Evolutionary conservation across 345 rosid species (phyloP), one percentile per base, ranked within the genome.

Genomic region (Ailanthus altissimus): DNA sequence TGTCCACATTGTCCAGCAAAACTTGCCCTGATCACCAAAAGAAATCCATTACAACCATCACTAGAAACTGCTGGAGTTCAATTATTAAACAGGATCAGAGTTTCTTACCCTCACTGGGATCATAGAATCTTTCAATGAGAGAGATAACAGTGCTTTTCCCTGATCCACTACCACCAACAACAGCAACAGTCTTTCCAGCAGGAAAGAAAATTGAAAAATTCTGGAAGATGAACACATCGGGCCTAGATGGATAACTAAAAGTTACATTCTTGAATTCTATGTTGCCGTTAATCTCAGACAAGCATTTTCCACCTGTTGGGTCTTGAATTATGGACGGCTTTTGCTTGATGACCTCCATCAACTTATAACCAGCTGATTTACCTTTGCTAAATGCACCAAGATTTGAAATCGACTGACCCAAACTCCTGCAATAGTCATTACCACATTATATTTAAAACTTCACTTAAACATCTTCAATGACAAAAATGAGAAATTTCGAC

Each of bases 311-410:
- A 43, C 89, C 93, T 3, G 79, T 72, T 3, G 84, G 80, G 73
- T 96, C 99, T 79, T 94, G 95, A 61, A 88, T 80, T 73, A 96
- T 96, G 45, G 97, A 81, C 32, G 99, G 99, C 80, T 83, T 92
- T 86, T 97, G 99, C 70, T 85, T 92, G 73, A 97, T 97, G 21
- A 97, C 88, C 84, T 92, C 99, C 98, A 97, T 90, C 88, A 97
- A 75, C 83, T 97, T 97, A 86, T 83, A 97, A 77, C 98, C 99
- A 56, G 99, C 99, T 25, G 93, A 82, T 87, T 97, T 97, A 69
- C 99, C 99, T 88, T 97, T 97, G 84, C 99, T 97, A 83, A 97
- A 97, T 5, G 99, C 98, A 40, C 98, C 98, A 6, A 97, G 99
- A 78, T 97, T 97, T 0, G 99, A 97, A 85, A 97, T 94, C 46